phyloP scores from a whole-genome alignment of 2,329 filamentous ascomycete species.

The Thelonectria olida region DNA sequence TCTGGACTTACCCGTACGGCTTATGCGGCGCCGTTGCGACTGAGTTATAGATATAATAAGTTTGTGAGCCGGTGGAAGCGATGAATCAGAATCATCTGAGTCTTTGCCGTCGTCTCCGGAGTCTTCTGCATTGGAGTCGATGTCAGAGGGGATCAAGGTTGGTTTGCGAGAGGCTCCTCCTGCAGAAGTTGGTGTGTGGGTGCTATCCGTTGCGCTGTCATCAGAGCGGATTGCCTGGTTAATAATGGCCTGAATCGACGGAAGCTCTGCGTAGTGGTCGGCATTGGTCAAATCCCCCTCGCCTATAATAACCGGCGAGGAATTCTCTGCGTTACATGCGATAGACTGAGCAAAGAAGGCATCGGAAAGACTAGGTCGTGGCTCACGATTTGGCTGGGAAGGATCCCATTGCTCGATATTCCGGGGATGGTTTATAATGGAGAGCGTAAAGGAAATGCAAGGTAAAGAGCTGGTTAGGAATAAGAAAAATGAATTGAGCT shows the following conservation, averaged over 20 bases:
- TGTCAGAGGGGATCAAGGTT: too few relatives aligned
- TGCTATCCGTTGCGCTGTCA: background rate
- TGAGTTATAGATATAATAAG: too few relatives aligned
- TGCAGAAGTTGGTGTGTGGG: too few relatives aligned
- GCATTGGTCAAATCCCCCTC: background rate
- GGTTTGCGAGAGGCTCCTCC: too few relatives aligned
- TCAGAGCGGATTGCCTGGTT: background rate
- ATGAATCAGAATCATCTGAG: too few relatives aligned
- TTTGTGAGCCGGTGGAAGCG: too few relatives aligned
- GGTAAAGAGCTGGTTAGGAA: background rate
- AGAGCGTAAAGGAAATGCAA: background rate
- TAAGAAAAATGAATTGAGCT: background rate
- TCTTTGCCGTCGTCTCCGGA: too few relatives aligned
- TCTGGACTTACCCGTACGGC: too few relatives aligned
- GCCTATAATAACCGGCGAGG: background rate
- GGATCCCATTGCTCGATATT: background rate
- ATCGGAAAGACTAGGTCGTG: background rate
- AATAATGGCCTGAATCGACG: background rate
- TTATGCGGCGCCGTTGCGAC: too few relatives aligned
- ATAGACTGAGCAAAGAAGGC: background rate
- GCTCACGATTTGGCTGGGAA: background rate
- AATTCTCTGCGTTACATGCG: background rate
- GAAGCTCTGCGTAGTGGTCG: background rate
- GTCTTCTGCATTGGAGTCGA: too few relatives aligned
- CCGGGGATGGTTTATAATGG: background rate